A percentile compares a stretch with the other conserved stretches of the same genome.
These are phyloP conservation scores for Phoma sp. DNA, from an alignment of 2,329 filamentous ascomycete genomes.

Conservation along the genomic window DNA sequence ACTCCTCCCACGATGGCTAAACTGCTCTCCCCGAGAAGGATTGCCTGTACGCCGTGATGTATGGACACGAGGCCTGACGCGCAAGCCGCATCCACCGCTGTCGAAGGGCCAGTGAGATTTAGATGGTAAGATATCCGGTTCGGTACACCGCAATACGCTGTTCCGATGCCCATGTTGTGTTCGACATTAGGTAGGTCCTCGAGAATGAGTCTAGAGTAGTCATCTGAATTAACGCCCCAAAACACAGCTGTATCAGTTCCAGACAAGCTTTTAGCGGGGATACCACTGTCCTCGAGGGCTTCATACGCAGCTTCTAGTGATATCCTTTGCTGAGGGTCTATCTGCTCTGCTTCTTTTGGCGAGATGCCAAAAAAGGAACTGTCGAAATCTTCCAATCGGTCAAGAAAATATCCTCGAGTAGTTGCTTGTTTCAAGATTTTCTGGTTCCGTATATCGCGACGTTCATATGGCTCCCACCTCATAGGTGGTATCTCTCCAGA, in stretches of 20 bases:
- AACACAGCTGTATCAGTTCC: conserved; percentile 36
- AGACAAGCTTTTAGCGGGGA: conserved; percentile 7
- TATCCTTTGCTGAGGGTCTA: conserved; percentile 39
- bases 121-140: conserved; percentile 35
- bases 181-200: conserved; percentile 21
- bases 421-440: conserved; percentile 10
- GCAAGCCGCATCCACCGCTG: conserved; percentile 39
- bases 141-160: conserved; percentile 22
- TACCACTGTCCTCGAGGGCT: conserved; percentile 47
- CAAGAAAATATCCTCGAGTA: conserved; percentile 23
- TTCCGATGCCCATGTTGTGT: conserved; percentile 29
- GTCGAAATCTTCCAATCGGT: conserved; percentile 46
- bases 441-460: conserved; percentile 7
- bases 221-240: conserved; percentile 23
- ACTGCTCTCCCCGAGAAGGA: conserved; percentile 35
- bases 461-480: conserved; percentile 14
- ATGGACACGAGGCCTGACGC: conserved; percentile 31
- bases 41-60: conserved; percentile 32
- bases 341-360: conserved; percentile 29
- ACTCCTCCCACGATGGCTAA: conserved; percentile 49
- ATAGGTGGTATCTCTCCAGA: conserved; percentile 10
- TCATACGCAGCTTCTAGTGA: conserved; percentile 41
- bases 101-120: conserved; percentile 31
- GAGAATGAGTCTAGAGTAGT: conserved; percentile 21
- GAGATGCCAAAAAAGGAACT: conserved; percentile 40